Base-by-base conservation (phyloP, 352 stramenopile species). In the Pythium scleroteichum region DNA sequence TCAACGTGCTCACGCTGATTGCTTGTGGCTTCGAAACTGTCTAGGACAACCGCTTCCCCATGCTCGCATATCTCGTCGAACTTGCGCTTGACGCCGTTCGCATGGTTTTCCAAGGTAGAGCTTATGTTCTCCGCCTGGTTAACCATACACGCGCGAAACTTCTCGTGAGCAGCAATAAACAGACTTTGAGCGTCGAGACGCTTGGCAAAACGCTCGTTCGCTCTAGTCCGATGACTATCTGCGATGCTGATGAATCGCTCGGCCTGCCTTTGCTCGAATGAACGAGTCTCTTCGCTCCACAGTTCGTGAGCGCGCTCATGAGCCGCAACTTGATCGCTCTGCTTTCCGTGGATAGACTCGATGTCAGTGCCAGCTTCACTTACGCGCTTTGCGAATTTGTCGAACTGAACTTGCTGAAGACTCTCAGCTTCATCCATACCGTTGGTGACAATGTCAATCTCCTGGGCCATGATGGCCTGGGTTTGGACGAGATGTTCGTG, bases 41-140 rank as follows among this genome's bases (percentile, higher is more conserved):
- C 59, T 3, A 16, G 20, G 2, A 68, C 13, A 7, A 68, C 49
- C 12, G 27, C 47, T n/a, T 38, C 54, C 0, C 54, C 54, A 40
- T 19, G 39, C 38, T 46, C 23, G 12, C 16, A 26, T 1, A 60
- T 41, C 9, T 62, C 41, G 1, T 38, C 42, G n/a, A 66, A 55
- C 40, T 72, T 72, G 8, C 66, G 29, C 50, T 72, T 72, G 4
- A 68, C 42, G 3, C 54, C 59, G 55, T 24, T 38, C 2, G 48
- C 29, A 9, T 65, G 53, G 8, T 27, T 65, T 19, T 57, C 50
- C 14, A 68, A 27, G 16, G 35, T 29, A 20, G 46, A 55, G 22
- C 35, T 48, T n/a, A 63, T 24, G 3, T 14, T 23, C 9, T 66
- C 35, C 1, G 22, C 60, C 14, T 53, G 39, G 6, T 58, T 22